Base-by-base conservation (phyloP, 1,284 basidiomycete genomes). In the Polyporus tsugae region DNA sequence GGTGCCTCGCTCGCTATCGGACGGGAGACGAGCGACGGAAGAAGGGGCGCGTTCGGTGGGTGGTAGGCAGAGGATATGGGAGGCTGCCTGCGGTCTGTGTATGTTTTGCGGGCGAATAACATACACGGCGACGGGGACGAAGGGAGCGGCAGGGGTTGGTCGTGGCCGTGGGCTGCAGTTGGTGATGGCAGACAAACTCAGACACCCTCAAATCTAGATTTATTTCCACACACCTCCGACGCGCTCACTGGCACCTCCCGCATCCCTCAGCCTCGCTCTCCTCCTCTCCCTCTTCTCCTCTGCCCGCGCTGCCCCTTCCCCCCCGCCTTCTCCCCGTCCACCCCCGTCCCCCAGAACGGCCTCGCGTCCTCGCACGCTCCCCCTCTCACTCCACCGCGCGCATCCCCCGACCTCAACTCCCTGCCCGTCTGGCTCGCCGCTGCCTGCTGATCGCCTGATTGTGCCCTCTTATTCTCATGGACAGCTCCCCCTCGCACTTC, bases 381-480 rank as follows among this genome's bases (percentile, higher is more conserved):
- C 17, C 61, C 19, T 15, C 33, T 62, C 39, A 22, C 46, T 33
- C 57, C 53, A 29, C 59, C 49, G 46, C 46, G 17, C 60, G 49
- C 35, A 46, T 58, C 53, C 52, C 7, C 39, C 60, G 17, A 55
- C 25, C 29, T 33, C 22, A 55, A 25, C 53, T 29, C 59, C 44
- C 59, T 64, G 62, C 46, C 66, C 62, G 46, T 66, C 73, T 67
- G 55, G 71, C 62, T 69, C 66, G 73, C 69, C 64, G 49, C 67
- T 60, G 70, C 70, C 66, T 71, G 71, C 72, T 75, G 74, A 74
- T 73, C 63, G 62, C 66, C 60, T 74, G 72, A 74, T 71, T 68
- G 44, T 62, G 29, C 39, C 57, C 60, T 33, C 64, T 59, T 62
- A 59, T 65, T 69, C 69, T 71, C 73, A 74, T 72, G 71, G 72